phyloP scores from a whole-genome alignment of 345 rosid species.

The Eucalyptus curtisii region DNA sequence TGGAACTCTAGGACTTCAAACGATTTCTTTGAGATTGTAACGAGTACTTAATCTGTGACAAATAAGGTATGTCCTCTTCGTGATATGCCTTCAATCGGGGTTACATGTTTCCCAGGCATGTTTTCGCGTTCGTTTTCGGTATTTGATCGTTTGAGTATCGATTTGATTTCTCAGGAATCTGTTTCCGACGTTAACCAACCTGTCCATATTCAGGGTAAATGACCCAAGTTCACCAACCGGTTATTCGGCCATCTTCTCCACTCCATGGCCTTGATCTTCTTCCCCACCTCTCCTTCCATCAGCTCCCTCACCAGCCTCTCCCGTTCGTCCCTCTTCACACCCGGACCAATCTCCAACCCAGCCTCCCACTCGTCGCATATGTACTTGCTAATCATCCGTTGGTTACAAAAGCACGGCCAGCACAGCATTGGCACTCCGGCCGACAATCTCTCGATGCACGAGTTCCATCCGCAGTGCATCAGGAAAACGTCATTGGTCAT shows the following conservation, averaged over 20 bases:
- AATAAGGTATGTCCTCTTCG: accelerated
- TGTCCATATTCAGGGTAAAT: background rate
- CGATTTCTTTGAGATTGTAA: no score
- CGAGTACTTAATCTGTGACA: accelerated
- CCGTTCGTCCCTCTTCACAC: conserved; percentile 21
- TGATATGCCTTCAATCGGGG: no score
- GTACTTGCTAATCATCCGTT: conserved; percentile 3
- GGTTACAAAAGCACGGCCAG: conserved; percentile 13
- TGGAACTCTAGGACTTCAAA: no score
- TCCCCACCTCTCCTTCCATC: conserved; percentile 17
- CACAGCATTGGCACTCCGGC: conserved; percentile 4
- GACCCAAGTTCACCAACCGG: background rate
- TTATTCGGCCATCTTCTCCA: conserved; percentile 18
- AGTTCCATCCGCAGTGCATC: conserved; percentile 12
- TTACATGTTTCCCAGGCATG: accelerated
- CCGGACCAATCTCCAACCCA: background rate
- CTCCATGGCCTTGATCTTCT: conserved; percentile 6
- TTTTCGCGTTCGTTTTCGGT: no score
- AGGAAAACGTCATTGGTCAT: background rate
- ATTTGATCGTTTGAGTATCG: accelerated
- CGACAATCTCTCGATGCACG: conserved; percentile 1
- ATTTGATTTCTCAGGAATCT: no score
- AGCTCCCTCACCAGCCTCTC: conserved; percentile 12
- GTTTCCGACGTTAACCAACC: background rate
- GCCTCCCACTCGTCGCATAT: conserved; percentile 19